Conservation (phyloP, 768 basidiomycete genomes). For the Pseudohyphozyma bogoriensis region DNA sequence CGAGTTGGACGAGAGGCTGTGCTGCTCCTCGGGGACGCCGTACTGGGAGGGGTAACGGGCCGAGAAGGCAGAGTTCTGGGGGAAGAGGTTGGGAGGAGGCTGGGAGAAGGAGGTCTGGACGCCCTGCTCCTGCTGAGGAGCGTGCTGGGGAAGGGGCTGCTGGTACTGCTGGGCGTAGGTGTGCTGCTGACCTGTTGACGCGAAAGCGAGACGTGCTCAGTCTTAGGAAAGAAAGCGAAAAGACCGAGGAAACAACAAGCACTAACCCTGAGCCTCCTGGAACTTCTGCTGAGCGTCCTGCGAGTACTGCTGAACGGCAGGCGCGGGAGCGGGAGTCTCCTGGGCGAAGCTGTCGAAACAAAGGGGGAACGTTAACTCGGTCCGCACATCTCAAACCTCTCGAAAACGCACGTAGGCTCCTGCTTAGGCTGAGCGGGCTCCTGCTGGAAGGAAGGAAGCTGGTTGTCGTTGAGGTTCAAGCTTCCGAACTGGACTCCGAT, state of each 20-base stretch:
- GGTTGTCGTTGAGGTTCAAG: slow-evolving; percentile 25
- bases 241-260: neutral
- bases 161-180: slow-evolving; percentile 7
- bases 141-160: slow-evolving; percentile 1
- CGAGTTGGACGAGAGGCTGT: neutral
- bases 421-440: slow-evolving; percentile 6
- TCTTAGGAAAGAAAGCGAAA: neutral
- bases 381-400: neutral
- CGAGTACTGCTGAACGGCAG: slow-evolving; percentile 6
- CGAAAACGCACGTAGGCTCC: slow-evolving; percentile 3
- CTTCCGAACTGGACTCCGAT: slow-evolving; percentile 31
- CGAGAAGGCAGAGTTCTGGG: slow-evolving; percentile 19
- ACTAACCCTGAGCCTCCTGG: neutral
- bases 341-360: slow-evolving; percentile 7
- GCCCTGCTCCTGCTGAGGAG: slow-evolving; percentile 6
- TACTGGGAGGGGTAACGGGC: slow-evolving; percentile 22
- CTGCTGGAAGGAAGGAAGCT: slow-evolving; percentile 12
- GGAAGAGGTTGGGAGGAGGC: slow-evolving; percentile 14
- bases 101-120: slow-evolving; percentile 13
- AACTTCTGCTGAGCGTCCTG: slow-evolving; percentile 6
- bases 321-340: neutral
- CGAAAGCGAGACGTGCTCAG: neutral
- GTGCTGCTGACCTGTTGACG: neutral
- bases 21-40: slow-evolving; percentile 8
- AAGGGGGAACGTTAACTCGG: neutral